phyloP scores from a whole-genome alignment of 169 alveolate genomes.

The Eimeria sp. region DNA sequence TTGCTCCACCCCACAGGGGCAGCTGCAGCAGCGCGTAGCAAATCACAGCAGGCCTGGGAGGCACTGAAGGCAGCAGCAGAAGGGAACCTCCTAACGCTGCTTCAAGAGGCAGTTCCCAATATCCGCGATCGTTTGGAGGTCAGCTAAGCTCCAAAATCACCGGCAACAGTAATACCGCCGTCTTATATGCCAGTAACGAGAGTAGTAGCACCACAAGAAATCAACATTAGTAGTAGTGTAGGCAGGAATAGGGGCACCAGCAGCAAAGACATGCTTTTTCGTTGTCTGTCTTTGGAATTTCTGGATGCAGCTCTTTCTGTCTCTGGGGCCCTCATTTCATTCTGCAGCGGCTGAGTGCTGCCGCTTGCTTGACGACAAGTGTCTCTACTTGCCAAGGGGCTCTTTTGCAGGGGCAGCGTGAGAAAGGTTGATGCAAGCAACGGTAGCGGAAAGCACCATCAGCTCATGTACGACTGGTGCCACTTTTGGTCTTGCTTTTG shows the following conservation, averaged over 20 bases:
- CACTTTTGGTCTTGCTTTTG: neutral
- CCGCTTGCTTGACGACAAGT: conserved; percentile 69
- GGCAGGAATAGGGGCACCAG: neutral
- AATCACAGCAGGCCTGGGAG: conserved; percentile 57
- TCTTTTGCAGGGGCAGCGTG: conserved; percentile 29
- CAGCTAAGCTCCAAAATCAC: neutral
- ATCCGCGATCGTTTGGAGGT: conserved; percentile 49
- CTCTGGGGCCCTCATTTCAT: conserved; percentile 75
- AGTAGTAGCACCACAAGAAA: neutral
- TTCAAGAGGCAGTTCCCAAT: conserved; percentile 49
- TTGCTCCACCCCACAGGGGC: conserved; percentile 66
- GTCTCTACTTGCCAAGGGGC: conserved; percentile 74
- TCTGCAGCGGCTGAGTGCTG: conserved; percentile 68
- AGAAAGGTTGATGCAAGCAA: neutral
- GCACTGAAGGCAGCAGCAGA: conserved; percentile 39
- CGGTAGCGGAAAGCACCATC: neutral
- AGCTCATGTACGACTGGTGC: neutral
- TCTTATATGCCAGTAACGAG: neutral
- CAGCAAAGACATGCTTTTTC: neutral
- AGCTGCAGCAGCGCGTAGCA: conserved; percentile 51
- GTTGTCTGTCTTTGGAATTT: neutral
- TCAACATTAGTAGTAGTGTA: neutral
- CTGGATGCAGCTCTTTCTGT: conserved; percentile 56
- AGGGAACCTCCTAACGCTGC: conserved; percentile 31
- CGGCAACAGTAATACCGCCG: neutral